Percentiles rank a stretch among this genome's conserved stretches.
Evolutionary conservation across 306 rosid genomes (phyloP).

Genomic region (Acmispon strigosus): DNA sequence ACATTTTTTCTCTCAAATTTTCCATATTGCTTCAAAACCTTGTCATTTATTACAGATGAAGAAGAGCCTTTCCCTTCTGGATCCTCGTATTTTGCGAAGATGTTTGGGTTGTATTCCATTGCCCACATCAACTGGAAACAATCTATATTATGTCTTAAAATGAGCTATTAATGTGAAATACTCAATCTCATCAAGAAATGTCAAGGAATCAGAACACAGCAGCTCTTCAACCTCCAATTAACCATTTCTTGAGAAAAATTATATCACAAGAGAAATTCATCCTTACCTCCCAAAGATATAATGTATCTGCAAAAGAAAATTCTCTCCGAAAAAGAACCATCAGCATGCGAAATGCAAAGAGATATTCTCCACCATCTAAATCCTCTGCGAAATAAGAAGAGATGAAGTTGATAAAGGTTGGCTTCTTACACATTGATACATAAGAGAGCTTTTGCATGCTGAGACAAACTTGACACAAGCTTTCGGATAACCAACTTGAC

Average conservation of each 20-base stretch:
- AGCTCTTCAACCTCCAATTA: constrained; percentile 5
- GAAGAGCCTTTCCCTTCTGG: constrained; percentile 23
- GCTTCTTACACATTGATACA: constrained; percentile 1
- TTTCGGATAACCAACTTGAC: not conserved
- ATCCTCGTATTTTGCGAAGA: constrained; percentile 52
- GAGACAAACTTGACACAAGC: not conserved
- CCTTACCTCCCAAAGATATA: constrained; percentile 97
- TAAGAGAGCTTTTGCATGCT: not conserved
- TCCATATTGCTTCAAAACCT: constrained; percentile 68
- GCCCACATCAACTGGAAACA: constrained; percentile 97
- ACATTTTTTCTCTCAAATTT: constrained; percentile 73
- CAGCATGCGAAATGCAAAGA: constrained; percentile 95
- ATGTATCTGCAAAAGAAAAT: constrained; percentile 79
- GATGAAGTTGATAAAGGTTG: constrained; percentile 4
- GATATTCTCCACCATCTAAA: constrained; percentile 90
- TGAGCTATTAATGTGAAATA: constrained; percentile 30
- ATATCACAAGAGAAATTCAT: constrained; percentile 4
- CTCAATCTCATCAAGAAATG: constrained; percentile 10
- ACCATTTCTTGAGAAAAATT: constrained; percentile 4
- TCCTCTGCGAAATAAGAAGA: constrained; percentile 62
- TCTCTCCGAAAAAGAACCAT: constrained; percentile 98
- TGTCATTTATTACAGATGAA: constrained; percentile 38
- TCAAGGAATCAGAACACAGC: not conserved
- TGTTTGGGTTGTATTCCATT: constrained; percentile 95
- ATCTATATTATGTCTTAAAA: constrained; percentile 61